A percentile compares a stretch with the other conserved stretches of the same genome.
Evolutionary conservation across 371 early-diverging fungal species (phyloP).

Genomic region (Lichtheimia ramosa): DNA sequence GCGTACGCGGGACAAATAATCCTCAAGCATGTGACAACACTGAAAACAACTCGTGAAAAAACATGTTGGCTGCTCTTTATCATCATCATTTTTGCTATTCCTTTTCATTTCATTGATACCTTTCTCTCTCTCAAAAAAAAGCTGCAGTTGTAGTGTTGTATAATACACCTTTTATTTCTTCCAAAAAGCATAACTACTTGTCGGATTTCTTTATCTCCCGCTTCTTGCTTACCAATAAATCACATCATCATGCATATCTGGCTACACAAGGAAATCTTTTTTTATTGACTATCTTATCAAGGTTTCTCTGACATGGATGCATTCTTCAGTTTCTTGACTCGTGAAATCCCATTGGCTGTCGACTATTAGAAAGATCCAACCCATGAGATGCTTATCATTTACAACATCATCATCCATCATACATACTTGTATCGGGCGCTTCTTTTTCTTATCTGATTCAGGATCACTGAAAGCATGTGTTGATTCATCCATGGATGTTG

Average conservation of each 20-base stretch:
- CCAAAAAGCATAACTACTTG: no score
- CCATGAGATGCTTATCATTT: not conserved
- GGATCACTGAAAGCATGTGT: slow-evolving; percentile 3
- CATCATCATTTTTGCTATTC: slow-evolving; percentile 2
- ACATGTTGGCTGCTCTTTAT: not conserved
- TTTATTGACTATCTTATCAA: not conserved
- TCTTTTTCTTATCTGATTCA: slow-evolving; percentile 12
- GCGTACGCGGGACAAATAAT: slow-evolving; percentile 24
- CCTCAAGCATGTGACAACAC: not conserved
- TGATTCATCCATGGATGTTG: slow-evolving; percentile 2
- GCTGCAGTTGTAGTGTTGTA: not conserved
- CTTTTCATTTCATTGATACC: not conserved
- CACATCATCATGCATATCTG: no score
- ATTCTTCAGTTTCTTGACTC: slow-evolving; percentile 11
- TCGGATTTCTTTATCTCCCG: no score
- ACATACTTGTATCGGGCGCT: slow-evolving; percentile 2
- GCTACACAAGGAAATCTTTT: no score
- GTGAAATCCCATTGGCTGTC: slow-evolving; percentile 9
- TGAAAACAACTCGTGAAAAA: not conserved
- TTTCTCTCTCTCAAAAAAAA: not conserved
- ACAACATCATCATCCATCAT: not conserved
- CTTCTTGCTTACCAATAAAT: no score
- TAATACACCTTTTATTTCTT: not conserved
- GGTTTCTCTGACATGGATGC: slow-evolving; percentile 1
- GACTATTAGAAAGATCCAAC: not conserved